Conservation (phyloP, 495 filamentous ascomycete species). For the Entonaema liquescens region DNA sequence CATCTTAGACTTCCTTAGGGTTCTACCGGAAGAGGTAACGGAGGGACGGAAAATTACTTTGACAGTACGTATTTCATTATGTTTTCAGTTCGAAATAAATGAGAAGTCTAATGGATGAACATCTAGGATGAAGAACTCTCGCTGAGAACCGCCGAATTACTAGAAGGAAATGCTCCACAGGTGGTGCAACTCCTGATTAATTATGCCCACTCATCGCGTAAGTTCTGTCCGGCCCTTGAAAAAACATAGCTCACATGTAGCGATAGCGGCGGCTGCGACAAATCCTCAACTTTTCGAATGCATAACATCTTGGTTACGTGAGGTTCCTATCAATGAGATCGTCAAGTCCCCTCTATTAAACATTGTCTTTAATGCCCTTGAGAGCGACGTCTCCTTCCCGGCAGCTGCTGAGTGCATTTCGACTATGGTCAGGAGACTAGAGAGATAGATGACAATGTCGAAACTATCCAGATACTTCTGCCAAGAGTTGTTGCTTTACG, state of each 20-base stretch:
- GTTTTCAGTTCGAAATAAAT: slow-evolving; percentile 55
- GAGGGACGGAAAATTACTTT: slow-evolving; percentile 99
- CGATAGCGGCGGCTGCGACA: slow-evolving; percentile 69
- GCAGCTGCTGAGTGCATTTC: slow-evolving; percentile 93
- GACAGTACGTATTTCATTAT: slow-evolving; percentile 77
- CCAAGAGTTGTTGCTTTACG: slow-evolving; percentile 80
- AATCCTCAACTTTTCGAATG: slow-evolving; percentile 94
- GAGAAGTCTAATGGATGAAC: slow-evolving; percentile 61
- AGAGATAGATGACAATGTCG: slow-evolving; percentile 87
- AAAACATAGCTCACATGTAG: slow-evolving; percentile 29
- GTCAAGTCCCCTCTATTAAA: slow-evolving; percentile 87
- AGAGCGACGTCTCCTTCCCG: slow-evolving; percentile 79
- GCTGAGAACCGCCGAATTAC: slow-evolving; percentile 80
- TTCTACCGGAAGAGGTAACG: slow-evolving; percentile 98
- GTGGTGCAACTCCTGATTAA: slow-evolving; percentile 85
- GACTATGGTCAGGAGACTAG: slow-evolving; percentile 91
- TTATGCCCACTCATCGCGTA: slow-evolving; percentile 91
- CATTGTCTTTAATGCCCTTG: slow-evolving; percentile 78
- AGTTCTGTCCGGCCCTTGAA: slow-evolving; percentile 40
- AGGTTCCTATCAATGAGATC: slow-evolving; percentile 84
- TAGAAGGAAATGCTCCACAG: slow-evolving; percentile 87
- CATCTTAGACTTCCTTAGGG: slow-evolving; percentile 92
- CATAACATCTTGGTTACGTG: slow-evolving; percentile 94
- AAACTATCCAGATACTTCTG: slow-evolving; percentile 83
- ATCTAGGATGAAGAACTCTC: slow-evolving; percentile 91